Base-by-base conservation (phyloP, 805 yeast species). In the Ogataea dorogensis region DNA sequence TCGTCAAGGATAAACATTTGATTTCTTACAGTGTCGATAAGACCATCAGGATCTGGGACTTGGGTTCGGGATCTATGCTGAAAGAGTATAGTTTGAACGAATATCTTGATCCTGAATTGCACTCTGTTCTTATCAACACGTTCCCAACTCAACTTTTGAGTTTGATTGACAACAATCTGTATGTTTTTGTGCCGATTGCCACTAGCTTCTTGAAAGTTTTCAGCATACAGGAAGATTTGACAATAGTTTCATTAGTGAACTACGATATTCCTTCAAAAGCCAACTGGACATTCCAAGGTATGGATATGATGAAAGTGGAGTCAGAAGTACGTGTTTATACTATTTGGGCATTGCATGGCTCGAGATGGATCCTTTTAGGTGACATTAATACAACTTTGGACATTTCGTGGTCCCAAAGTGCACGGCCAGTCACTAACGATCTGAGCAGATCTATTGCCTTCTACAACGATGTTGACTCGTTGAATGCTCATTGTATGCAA, bases 11-110 rank as follows among this genome's bases (percentile, higher is more conserved):
- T 8, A 40, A 44, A 20, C 14, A 32, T 7, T 31, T 57, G 11
- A 38, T 50, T 13, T 73, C 87, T 0, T 61, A 79, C 20, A 66
- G 85, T 0, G 70, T 80, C 14, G 68, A 75, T 49, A 74, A 73
- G 47, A 56, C 56, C 4, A 46, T 86, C 22, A 73, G 77, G 43
- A 46, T 83, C 14, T 86, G 93, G 89, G 70, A 77, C 18, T 49
- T 81, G 3, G 43, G 51, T 0, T 47, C 65, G 2, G 69, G 65
- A 31, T 25, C 38, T 6, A 19, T 49, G 10, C 12, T 54, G 2
- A 39, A 40, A 17, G 58, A 53, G 27, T 34, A 42, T 18, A 42
- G 46, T 15, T 18, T 61, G 16, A 53, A 52, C 24, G 44, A 48
- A 11, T 45, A 29, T 28, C 34, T 61, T 14, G 50, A 58, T 2